phyloP scores from a whole-genome alignment of 2,329 filamentous ascomycete species.

The Ceratocystis variospora region DNA sequence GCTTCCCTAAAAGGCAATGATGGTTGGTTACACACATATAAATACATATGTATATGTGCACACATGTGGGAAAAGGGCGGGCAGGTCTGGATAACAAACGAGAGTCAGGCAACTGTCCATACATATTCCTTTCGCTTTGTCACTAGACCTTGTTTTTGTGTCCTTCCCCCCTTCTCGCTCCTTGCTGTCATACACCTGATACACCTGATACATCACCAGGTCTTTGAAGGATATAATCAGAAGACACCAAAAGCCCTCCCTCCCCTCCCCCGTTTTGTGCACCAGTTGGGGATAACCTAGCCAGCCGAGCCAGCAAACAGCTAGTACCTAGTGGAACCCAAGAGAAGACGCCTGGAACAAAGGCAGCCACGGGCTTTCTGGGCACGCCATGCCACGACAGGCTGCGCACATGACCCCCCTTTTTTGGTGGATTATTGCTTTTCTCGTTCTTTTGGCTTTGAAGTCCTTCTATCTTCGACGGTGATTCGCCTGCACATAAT shows the following conservation, averaged over 20 bases:
- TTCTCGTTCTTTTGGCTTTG: neutral
- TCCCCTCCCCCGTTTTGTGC: too few species aligned
- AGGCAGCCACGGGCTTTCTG: neutral
- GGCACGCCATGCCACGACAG: neutral
- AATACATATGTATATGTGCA: neutral
- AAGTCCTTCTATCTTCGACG: neutral
- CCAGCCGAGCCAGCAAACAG: too few species aligned
- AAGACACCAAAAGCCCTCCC: neutral
- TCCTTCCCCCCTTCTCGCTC: neutral
- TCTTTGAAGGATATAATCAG: neutral
- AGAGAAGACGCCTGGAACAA: neutral
- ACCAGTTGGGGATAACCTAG: too few species aligned
- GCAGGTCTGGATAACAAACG: too few species aligned
- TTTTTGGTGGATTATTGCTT: neutral
- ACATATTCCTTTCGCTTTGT: too few species aligned
- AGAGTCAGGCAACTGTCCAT: too few species aligned
- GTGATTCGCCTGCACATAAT: too few species aligned
- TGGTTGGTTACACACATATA: neutral
- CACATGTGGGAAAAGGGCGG: too few species aligned
- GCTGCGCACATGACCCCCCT: neutral
- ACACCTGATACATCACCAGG: neutral
- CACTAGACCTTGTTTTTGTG: neutral
- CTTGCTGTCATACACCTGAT: neutral
- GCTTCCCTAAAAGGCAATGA: neutral
- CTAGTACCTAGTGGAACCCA: too few species aligned